Evolutionary conservation across 2,329 filamentous ascomycete genomes (phyloP).

Genomic region (Coniochaeta hoffmannii): DNA sequence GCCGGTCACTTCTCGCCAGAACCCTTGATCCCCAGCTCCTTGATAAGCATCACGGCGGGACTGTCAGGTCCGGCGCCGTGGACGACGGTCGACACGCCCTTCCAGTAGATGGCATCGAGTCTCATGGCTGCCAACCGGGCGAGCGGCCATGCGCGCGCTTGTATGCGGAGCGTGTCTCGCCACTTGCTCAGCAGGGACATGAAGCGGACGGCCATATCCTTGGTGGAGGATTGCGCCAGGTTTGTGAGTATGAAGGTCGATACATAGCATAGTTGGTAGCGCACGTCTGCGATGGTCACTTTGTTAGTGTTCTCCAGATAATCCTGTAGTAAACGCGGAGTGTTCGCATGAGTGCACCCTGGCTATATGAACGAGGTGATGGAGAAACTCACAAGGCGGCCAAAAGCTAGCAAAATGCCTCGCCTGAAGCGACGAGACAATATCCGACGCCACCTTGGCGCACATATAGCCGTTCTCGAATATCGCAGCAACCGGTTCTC

Average conservation of each 20-base stretch:
- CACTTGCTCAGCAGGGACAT: conserved; percentile 13
- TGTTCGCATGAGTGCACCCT: too few relatives aligned
- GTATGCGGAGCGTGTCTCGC: conserved; percentile 15
- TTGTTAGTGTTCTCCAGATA: neutral
- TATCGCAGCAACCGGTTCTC: conserved; percentile 17
- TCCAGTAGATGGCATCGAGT: conserved; percentile 17
- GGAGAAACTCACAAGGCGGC: conserved; percentile 11
- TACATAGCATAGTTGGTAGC: conserved; percentile 18
- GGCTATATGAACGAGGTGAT: neutral
- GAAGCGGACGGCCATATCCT: conserved; percentile 10
- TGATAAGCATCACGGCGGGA: conserved; percentile 12
- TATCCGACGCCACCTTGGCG: conserved; percentile 14
- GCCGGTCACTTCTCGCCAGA: neutral
- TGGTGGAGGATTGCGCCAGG: conserved; percentile 15
- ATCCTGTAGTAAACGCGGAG: too few relatives aligned
- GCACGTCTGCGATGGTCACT: conserved; percentile 10
- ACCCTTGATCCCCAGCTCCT: neutral
- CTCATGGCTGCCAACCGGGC: conserved; percentile 16
- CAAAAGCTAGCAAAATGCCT: conserved; percentile 18
- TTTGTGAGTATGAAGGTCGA: conserved; percentile 16
- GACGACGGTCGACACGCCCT: conserved; percentile 12
- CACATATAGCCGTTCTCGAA: conserved; percentile 17
- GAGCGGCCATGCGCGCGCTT: conserved; percentile 17
- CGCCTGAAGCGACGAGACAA: conserved; percentile 13
- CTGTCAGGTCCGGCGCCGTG: conserved; percentile 13